A percentile compares a stretch with the other conserved stretches of the same genome.
These are phyloP conservation scores for Balakata baccata DNA, from an alignment of 345 rosid genomes.

Conservation along the genomic window DNA sequence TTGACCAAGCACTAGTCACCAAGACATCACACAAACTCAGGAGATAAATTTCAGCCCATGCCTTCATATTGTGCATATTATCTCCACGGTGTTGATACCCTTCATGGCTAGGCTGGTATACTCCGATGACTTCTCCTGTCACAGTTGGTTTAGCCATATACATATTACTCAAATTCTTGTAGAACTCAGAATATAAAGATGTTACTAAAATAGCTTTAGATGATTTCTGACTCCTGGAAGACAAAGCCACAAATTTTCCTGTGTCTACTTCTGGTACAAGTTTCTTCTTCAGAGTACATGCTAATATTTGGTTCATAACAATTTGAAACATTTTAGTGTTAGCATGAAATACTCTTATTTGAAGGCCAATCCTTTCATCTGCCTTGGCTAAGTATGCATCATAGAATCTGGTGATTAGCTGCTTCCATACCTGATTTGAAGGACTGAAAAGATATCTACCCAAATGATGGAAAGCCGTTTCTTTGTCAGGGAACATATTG, in stretches of 20 bases:
- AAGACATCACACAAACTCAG: conserved; percentile 19
- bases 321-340: background rate
- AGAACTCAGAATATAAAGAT: conserved; percentile 16
- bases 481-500: conserved; percentile 27
- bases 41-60: conserved; percentile 21
- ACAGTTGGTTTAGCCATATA: background rate
- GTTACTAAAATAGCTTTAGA: conserved; percentile 12
- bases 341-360: conserved; percentile 19
- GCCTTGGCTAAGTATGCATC: conserved; percentile 22
- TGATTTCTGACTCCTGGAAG: background rate
- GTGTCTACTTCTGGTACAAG: conserved; percentile 14
- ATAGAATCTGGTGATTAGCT: conserved; percentile 22
- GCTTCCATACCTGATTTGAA: conserved; percentile 25
- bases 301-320: conserved; percentile 16
- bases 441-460: conserved; percentile 30
- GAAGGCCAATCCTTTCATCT: conserved; percentile 24
- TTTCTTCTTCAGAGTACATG: conserved; percentile 15
- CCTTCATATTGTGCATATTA: conserved; percentile 19
- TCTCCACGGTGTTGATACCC: conserved; percentile 15
- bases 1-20: conserved; percentile 20
- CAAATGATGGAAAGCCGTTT: conserved; percentile 26
- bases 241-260: background rate
- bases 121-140: conserved; percentile 9
- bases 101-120: conserved; percentile 25
- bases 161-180: conserved; percentile 7